Evolutionary conservation across 148 eudicot species (phyloP).

Genomic region (Cornus controversa): DNA sequence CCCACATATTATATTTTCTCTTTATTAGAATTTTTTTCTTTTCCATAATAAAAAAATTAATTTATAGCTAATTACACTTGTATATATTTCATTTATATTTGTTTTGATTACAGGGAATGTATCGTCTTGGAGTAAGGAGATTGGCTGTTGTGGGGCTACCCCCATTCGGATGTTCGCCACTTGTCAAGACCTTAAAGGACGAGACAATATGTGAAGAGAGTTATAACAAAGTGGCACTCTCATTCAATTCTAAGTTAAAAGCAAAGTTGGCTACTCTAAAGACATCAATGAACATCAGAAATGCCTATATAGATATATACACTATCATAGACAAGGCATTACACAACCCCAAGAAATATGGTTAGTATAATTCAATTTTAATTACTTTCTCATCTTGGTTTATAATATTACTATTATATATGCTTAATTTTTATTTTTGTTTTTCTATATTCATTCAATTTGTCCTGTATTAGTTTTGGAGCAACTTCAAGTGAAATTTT

Average conservation of each 20-base stretch:
- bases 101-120: constrained; percentile 20
- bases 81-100: no score
- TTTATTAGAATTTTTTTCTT: no score
- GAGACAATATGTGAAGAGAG: constrained; percentile 30
- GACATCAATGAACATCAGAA: constrained; percentile 12
- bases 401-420: no score
- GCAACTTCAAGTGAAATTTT: no score
- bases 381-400: no score
- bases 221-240: constrained; percentile 35
- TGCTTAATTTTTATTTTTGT: no score
- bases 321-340: constrained; percentile 29
- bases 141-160: constrained; percentile 47
- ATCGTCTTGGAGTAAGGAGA: constrained; percentile 40
- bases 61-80: no score
- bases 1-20: no score
- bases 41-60: no score
- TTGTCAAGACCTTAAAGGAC: constrained; percentile 30
- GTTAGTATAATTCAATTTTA: constrained; percentile 18
- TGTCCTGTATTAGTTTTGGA: no score
- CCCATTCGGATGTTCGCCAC: constrained; percentile 52
- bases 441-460: no score
- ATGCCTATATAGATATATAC: constrained; percentile 34
- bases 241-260: constrained; percentile 35
- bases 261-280: constrained; percentile 12
- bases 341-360: constrained; percentile 35